These are phyloP conservation scores for Fusarium newnesense DNA, from an alignment of 2,329 filamentous ascomycete genomes.

Conservation along the genomic window DNA sequence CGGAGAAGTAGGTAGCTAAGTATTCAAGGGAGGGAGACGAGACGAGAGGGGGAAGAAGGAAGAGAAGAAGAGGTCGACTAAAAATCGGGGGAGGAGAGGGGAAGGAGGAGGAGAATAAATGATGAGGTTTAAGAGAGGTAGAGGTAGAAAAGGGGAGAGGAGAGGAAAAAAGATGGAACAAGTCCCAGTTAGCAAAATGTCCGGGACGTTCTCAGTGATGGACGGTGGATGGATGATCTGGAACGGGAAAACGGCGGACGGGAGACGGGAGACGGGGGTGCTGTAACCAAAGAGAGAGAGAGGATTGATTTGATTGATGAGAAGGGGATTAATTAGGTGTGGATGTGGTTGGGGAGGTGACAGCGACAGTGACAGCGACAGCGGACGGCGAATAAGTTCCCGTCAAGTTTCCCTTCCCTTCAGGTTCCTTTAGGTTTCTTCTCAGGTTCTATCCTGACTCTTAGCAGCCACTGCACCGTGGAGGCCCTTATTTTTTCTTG, in stretches of 20 bases:
- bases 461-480: background rate
- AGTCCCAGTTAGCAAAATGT: conserved; percentile 34
- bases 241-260: conserved; percentile 42
- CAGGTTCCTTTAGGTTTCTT: conserved; percentile 14
- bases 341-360: conserved; percentile 44
- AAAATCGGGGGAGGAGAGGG: conserved; percentile 23
- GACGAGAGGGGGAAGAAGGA: conserved; percentile 10
- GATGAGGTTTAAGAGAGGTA: conserved; percentile 15
- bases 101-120: conserved; percentile 21
- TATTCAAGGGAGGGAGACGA: conserved; percentile 25
- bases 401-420: conserved; percentile 29
- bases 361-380: conserved; percentile 22
- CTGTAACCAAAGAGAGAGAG: conserved; percentile 4
- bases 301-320: conserved; percentile 27
- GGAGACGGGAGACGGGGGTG: conserved; percentile 40
- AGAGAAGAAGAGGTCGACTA: conserved; percentile 16
- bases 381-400: conserved; percentile 30
- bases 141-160: conserved; percentile 14
- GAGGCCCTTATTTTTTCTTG: conserved; percentile 39
- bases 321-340: conserved; percentile 36
- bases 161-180: conserved; percentile 33
- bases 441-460: background rate
- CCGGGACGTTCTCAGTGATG: conserved; percentile 26
- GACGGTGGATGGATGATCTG: conserved; percentile 43
- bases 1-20: conserved; percentile 13